Evolutionary conservation across 768 basidiomycete genomes (phyloP).

Genomic region (Pisolithus sp.): DNA sequence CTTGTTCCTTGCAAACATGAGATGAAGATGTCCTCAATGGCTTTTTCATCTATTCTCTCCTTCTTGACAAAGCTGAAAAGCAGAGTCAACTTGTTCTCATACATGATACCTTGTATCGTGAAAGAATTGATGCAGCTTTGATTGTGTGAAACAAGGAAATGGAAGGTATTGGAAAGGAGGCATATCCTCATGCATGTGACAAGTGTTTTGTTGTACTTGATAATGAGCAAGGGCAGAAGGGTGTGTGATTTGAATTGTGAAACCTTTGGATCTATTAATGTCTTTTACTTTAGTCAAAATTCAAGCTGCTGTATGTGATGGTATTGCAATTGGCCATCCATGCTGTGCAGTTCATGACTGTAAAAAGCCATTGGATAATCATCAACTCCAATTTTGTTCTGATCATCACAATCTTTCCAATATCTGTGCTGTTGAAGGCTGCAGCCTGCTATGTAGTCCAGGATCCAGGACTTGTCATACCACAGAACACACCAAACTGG

Average conservation of each 20-base stretch:
- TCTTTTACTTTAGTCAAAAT: background rate
- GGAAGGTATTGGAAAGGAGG: slow-evolving; percentile 7
- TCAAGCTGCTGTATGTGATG: slow-evolving; percentile 11
- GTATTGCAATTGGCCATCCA: slow-evolving; percentile 22
- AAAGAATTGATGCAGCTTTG: background rate
- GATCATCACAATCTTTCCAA: slow-evolving; percentile 15
- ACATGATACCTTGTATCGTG: too few species aligned
- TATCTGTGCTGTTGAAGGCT: slow-evolving; percentile 9
- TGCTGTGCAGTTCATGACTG: slow-evolving; percentile 28
- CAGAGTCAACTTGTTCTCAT: too few species aligned
- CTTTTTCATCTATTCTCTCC: too few species aligned
- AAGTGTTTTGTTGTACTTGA: slow-evolving; percentile 6
- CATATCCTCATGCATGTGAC: slow-evolving; percentile 8
- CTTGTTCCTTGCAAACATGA: too few species aligned
- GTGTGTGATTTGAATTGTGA: background rate
- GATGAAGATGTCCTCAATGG: too few species aligned
- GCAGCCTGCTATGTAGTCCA: background rate
- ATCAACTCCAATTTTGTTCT: slow-evolving; percentile 18
- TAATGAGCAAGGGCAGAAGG: background rate
- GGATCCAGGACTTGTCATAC: slow-evolving; percentile 18
- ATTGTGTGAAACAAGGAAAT: slow-evolving; percentile 3
- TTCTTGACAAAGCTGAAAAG: too few species aligned
- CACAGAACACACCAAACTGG: slow-evolving; percentile 18
- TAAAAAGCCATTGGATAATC: slow-evolving; percentile 8
- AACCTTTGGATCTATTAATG: background rate